phyloP scores from a whole-genome alignment of 1,139 yeast genomes.

The Diutina scorzettiae region DNA sequence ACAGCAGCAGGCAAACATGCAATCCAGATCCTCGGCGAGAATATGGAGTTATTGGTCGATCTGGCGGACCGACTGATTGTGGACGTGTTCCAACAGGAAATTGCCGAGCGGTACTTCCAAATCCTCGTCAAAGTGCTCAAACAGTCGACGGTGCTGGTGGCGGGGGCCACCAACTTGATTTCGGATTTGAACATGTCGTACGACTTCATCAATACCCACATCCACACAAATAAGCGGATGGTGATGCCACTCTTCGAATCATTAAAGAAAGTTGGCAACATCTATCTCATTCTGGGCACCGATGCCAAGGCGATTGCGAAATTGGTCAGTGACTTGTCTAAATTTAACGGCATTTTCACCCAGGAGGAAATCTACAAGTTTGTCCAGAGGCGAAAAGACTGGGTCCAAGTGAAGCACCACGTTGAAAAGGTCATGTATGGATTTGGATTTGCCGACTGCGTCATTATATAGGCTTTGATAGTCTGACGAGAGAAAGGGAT shows the following conservation, averaged over 20 bases:
- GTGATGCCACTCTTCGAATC: conserved; percentile 72
- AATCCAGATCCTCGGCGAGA: conserved; percentile 54
- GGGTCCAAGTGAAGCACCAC: conserved; percentile 62
- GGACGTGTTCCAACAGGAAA: conserved; percentile 89
- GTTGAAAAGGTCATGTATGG: conserved; percentile 97
- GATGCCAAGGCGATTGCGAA: conserved; percentile 79
- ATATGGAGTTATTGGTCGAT: conserved; percentile 63
- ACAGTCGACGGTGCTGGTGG: conserved; percentile 57
- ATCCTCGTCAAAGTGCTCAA: conserved; percentile 62
- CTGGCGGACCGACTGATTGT: conserved; percentile 81
- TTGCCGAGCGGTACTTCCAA: conserved; percentile 77
- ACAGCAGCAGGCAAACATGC: conserved; percentile 60
- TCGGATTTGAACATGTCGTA: conserved; percentile 68
- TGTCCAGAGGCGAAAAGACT: conserved; percentile 79
- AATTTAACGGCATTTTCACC: conserved; percentile 80
- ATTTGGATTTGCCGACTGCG: conserved; percentile 59
- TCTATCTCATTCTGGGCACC: conserved; percentile 64
- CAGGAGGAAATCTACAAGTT: conserved; percentile 92
- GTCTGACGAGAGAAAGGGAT: neutral
- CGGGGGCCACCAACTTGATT: conserved; percentile 73
- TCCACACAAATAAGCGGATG: conserved; percentile 49
- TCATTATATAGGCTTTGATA: conserved; percentile 18
- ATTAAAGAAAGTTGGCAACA: conserved; percentile 71
- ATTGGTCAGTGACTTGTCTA: conserved; percentile 68
- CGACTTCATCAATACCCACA: conserved; percentile 48